Base-by-base conservation (phyloP, 73 alveolate genomes). In the Effrenium voratum region DNA sequence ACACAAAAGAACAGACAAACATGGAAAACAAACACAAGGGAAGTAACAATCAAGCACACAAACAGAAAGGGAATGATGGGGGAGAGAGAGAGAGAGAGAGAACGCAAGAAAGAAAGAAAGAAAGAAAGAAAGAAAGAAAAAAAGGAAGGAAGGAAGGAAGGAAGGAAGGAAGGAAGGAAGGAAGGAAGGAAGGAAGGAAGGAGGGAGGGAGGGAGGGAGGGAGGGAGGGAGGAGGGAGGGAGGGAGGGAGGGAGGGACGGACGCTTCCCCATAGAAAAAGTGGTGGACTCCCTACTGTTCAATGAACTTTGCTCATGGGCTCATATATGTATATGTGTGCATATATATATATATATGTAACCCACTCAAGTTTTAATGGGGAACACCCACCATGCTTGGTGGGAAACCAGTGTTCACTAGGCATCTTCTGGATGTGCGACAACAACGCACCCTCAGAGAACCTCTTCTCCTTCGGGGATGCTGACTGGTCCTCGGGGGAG, bases 361-460 rank as follows among this genome's bases (percentile, higher is more conserved):
- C 36, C 15, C 41, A 22, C 75, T 8, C 75, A 60, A 38, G 34
- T 60, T 32, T n/a, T n/a, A n/a, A n/a, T n/a, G n/a, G n/a, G n/a
- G n/a, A n/a, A n/a, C n/a, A n/a, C n/a, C n/a, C n/a, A n/a, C n/a
- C n/a, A n/a, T n/a, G n/a, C n/a, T n/a, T n/a, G n/a, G n/a, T n/a
- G n/a, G n/a, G n/a, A n/a, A n/a, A n/a, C n/a, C n/a, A n/a, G n/a
- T n/a, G 63, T 52, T 52, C 19, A 19, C 63, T 41, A 82, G 92
- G 92, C 15, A 34, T 82, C 4, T 82, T n/a, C 28, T 82, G 92
- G 92, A 47, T 50, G 5, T 82, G 92, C 24, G 92, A 82, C 73
- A 82, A 82, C 92, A 82, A 82, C 38, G 92, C 92, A 32, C 92
- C 92, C 5, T 82, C 92, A 13, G 92, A 82, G 92, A 49, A 72